Evolutionary conservation across 2,329 filamentous ascomycete species (phyloP), one percentile per base, ranked within the genome.

Genomic region (Monosporascus cannonballus): DNA sequence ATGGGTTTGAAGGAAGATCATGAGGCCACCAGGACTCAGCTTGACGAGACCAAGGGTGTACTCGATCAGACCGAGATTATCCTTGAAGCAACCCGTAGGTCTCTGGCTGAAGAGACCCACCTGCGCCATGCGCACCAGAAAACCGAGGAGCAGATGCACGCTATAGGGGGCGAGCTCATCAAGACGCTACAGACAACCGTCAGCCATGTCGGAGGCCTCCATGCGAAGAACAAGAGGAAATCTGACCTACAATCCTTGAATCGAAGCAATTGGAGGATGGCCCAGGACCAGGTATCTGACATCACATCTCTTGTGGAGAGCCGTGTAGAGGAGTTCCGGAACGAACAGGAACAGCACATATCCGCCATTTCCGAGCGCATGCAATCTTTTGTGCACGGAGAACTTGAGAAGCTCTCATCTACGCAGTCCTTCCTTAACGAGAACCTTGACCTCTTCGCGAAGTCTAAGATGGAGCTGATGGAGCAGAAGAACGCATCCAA

Each of bases 1-100:
- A 91, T 92, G 72, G 85, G 82, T 1, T 71, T 97, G 61, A 96
- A 94, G 71, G 91, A 92, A 66, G 91, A 96, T 56, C 89, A 95
- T 56, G 93, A 99, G 59, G 78, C 81, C 18, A 91, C 87, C 0
- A 86, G 80, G 53, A 65, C 79, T 4, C 78, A 81, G 50, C 78
- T 99, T 3, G 88, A 93, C 51, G 84, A 89, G 37, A 95, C 93
- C 0, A 87, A 90, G 62, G 84, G 83, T 51, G 76, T 96, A 4
- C 77, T 97, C 14, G 88, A 93, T 54, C 89, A 96, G 69, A 96
- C 92, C 0, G 93, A 97, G 61, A 80, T 89, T 36, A 87, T 96
- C 17, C 76, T 99, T 8, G 79, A 81, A 15, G 84, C 89, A 48
- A 96, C 93, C 1, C 84, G 85, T 48, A 83, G 86, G 60, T 84